Conservation (phyloP, 768 basidiomycete genomes). For the Rhizopogon salebrosus region DNA sequence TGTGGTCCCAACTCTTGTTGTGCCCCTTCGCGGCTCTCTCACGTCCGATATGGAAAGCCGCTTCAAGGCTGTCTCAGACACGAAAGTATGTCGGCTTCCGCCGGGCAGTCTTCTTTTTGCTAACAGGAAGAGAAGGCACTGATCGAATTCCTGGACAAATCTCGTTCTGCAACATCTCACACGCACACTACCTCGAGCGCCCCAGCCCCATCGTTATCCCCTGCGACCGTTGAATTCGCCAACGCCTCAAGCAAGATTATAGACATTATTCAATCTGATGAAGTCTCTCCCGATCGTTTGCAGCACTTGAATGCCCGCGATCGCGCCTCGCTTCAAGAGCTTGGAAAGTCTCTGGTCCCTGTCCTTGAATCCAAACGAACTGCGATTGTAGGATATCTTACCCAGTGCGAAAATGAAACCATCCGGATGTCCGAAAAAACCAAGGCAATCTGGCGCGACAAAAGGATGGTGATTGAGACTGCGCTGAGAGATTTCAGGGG, state of each 20-base stretch:
- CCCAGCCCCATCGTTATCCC: slow-evolving; percentile 72
- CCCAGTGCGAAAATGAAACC: slow-evolving; percentile 43
- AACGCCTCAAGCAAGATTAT: slow-evolving; percentile 24
- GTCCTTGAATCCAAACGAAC: slow-evolving; percentile 42
- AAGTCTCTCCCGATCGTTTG: slow-evolving; percentile 59
- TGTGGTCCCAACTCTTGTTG: slow-evolving; percentile 78
- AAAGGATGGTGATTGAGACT: slow-evolving; percentile 38
- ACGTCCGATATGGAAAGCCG: slow-evolving; percentile 65
- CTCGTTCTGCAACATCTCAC: slow-evolving; percentile 62
- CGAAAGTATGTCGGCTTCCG: slow-evolving; percentile 42
- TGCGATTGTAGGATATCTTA: slow-evolving; percentile 44
- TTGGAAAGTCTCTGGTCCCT: slow-evolving; percentile 39
- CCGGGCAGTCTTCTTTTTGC: neutral
- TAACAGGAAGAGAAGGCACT: slow-evolving; percentile 44
- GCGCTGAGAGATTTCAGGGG: slow-evolving; percentile 46
- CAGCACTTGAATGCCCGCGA: slow-evolving; percentile 56
- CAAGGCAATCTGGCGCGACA: slow-evolving; percentile 55
- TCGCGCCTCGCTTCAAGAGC: slow-evolving; percentile 41
- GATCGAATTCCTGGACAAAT: slow-evolving; percentile 78
- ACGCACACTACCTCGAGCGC: slow-evolving; percentile 66
- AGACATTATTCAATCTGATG: slow-evolving; percentile 56
- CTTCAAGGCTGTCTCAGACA: slow-evolving; percentile 76
- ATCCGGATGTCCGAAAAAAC: slow-evolving; percentile 59
- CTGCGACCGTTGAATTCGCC: slow-evolving; percentile 74
- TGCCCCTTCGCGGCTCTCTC: slow-evolving; percentile 75